phyloP scores from a whole-genome alignment of 2,329 filamentous ascomycete genomes.

The Neodidymelliopsis sp. region DNA sequence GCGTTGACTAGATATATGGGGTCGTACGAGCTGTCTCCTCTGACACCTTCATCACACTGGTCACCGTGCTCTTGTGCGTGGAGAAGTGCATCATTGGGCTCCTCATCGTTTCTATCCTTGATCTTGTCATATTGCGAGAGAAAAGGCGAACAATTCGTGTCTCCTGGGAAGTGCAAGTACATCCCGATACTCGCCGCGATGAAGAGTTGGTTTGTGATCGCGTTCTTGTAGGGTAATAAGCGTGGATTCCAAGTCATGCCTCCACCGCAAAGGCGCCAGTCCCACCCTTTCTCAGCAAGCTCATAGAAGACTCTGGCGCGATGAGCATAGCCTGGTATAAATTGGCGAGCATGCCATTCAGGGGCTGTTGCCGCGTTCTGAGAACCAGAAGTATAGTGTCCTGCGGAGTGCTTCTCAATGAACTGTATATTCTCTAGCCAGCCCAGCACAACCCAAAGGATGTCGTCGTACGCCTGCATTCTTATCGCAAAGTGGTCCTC shows the following conservation, averaged over 20 bases:
- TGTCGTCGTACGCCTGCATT: constrained; percentile 87
- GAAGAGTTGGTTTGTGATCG: constrained; percentile 92
- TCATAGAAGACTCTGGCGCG: constrained; percentile 87
- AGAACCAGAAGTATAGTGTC: constrained; percentile 61
- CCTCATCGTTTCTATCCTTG: constrained; percentile 5
- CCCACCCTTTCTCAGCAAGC: constrained; percentile 80
- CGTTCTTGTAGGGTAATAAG: constrained; percentile 84
- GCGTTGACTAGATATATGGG: constrained; percentile 75
- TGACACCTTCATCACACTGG: constrained; percentile 14
- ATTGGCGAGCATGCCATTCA: constrained; percentile 78
- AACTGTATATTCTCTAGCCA: constrained; percentile 88
- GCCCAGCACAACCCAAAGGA: constrained; percentile 91
- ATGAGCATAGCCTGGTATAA: constrained; percentile 79
- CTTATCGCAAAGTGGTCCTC: constrained; percentile 80
- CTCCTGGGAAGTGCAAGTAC: constrained; percentile 89
- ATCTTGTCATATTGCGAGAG: constrained; percentile 42
- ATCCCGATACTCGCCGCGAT: constrained; percentile 85
- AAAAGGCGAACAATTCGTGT: constrained; percentile 76
- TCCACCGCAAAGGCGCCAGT: constrained; percentile 78
- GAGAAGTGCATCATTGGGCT: constrained; percentile 4
- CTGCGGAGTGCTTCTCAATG: constrained; percentile 70
- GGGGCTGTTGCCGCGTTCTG: constrained; percentile 10
- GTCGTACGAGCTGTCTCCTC: constrained; percentile 53
- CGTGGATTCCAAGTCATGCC: constrained; percentile 92
- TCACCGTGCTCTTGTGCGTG: constrained; percentile 15